phyloP scores from a whole-genome alignment of 345 rosid species.

The Laguncularia racemosa region DNA sequence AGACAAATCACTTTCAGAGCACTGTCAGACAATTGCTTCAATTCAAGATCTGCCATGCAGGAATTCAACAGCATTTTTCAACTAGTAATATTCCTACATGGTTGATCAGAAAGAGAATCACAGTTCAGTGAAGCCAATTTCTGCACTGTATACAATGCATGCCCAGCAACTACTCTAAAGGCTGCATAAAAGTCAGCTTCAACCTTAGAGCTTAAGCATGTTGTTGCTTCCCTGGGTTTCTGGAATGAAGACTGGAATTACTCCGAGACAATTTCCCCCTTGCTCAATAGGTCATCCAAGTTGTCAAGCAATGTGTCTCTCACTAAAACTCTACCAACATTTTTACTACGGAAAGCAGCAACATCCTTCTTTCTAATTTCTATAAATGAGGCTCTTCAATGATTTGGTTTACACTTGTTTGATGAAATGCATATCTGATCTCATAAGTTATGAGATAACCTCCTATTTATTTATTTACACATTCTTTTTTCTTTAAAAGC shows the following conservation, averaged over 20 bases:
- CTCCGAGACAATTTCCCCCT: conserved; percentile 58
- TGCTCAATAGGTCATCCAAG: conserved; percentile 37
- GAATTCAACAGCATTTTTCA: conserved; percentile 60
- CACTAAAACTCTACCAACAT: conserved; percentile 36
- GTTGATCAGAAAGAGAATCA: conserved; percentile 31
- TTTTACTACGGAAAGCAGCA: conserved; percentile 23
- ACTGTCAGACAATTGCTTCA: conserved; percentile 39
- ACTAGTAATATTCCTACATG: conserved; percentile 33
- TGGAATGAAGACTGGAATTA: conserved; percentile 26
- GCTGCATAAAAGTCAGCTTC: conserved; percentile 29
- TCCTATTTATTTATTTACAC: too few species aligned
- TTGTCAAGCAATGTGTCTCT: conserved; percentile 35
- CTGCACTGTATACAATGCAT: conserved; percentile 35
- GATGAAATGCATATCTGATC: too few species aligned
- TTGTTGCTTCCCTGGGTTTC: conserved; percentile 13
- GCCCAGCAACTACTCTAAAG: conserved; percentile 23
- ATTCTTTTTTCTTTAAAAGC: too few species aligned
- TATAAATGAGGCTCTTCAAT: too few species aligned
- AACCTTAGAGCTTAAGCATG: conserved; percentile 21
- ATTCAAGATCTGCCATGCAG: conserved; percentile 31
- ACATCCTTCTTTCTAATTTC: conserved; percentile 55
- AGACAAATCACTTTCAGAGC: conserved; percentile 37
- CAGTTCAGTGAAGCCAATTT: conserved; percentile 28
- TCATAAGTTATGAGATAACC: too few species aligned
- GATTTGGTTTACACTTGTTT: too few species aligned